Base-by-base conservation (phyloP, 164 flowering plant genomes). In the Dillenia suffruticosa region DNA sequence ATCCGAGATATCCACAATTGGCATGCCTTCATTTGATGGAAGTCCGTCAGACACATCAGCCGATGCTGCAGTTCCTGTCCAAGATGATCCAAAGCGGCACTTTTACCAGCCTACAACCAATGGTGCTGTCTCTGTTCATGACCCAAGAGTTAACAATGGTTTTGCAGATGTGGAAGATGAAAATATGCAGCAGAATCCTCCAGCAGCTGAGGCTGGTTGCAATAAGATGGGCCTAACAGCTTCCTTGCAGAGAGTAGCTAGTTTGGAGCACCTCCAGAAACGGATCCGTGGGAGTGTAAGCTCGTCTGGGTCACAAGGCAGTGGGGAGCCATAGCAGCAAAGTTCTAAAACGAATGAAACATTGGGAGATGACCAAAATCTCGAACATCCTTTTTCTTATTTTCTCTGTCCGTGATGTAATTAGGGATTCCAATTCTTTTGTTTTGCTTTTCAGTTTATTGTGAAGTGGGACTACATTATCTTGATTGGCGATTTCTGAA, bases 201-300 rank as follows among this genome's bases (percentile, higher is more conserved):
- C 70, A 54, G 48, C 70, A 11, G 12, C 53, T 54, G 51, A 51
- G 1, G 19, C 54, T n/a, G 68, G 63, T 5, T 72, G 69, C 51
- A 74, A 57, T 73, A 88, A 84, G 77, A 79, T 81, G 56, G 87
- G 74, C 43, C 69, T 87, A 73, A 80, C 93, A 8, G 66, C 76
- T 56, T 88, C 96, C 46, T 67, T 89, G 88, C 98, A 83, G 66
- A 76, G 96, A 61, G 96, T 88, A 49, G 92, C 96, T 51, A 92
- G 98, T 81, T 83, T 92, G 81, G 95, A 89, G 65, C 93, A 85
- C 73, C 72, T 92, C 73, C 96, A 89, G 77, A 88, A 92, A 68
- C 85, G 85, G 51, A 86, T 92, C 58, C 78, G 91, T 51, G 92
- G 88, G 11, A 80, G 58, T 11, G 50, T 56, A 48, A 71, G 65